Conservation (phyloP, 352 stramenopile species). For the Phytophthora ramorum region DNA sequence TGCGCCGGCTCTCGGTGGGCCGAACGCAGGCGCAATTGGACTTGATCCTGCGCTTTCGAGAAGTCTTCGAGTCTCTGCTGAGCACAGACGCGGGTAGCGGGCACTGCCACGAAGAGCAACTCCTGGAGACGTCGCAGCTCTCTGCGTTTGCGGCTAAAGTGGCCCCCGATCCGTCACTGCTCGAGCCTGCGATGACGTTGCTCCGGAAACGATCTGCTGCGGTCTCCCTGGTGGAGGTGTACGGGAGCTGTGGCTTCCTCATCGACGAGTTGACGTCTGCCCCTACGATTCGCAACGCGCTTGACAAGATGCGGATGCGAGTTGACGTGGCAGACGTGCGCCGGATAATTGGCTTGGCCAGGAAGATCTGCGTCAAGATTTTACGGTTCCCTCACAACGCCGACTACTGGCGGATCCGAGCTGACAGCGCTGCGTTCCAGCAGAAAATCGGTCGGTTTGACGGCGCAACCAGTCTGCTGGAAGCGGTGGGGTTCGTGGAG, state of each 20-base stretch:
- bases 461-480: constrained; percentile 58
- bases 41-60: constrained; percentile 67
- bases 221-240: constrained; percentile 70
- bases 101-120: constrained; percentile 1
- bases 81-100: constrained; percentile 21
- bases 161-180: constrained; percentile 39
- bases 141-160: constrained; percentile 55
- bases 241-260: constrained; percentile 61
- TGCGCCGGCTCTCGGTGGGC: constrained; percentile 62
- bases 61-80: constrained; percentile 60
- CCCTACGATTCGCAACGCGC: constrained; percentile 58
- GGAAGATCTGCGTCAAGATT: constrained; percentile 72
- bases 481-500: constrained; percentile 67
- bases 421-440: constrained; percentile 61
- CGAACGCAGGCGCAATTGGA: constrained; percentile 62
- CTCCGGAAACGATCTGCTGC: constrained; percentile 54
- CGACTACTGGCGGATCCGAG: constrained; percentile 75
- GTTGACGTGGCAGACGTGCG: constrained; percentile 58
- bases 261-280: constrained; percentile 72
- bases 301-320: constrained; percentile 64
- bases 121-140: constrained; percentile 54
- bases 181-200: constrained; percentile 47
- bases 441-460: constrained; percentile 72
- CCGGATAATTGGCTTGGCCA: constrained; percentile 54
- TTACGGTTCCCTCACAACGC: constrained; percentile 75